These are phyloP conservation scores for Amphicarpaea edgeworthii DNA, from an alignment of 306 rosid genomes.

Conservation along the genomic window DNA sequence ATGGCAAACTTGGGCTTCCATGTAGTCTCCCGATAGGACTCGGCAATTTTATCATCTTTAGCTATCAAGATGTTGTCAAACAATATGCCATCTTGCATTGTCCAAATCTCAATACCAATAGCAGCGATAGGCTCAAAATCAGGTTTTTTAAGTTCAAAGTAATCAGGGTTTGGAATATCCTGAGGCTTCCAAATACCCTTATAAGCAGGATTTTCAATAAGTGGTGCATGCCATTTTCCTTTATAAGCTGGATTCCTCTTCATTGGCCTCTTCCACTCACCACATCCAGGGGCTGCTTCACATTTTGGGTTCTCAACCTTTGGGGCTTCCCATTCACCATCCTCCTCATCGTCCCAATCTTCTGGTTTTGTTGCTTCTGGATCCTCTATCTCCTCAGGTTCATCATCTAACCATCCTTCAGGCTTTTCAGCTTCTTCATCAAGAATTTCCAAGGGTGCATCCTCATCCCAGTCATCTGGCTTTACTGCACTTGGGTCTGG, in stretches of 20 bases:
- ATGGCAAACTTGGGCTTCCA: slow-evolving; percentile 89
- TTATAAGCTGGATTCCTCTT: slow-evolving; percentile 91
- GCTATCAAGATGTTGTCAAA: slow-evolving; percentile 88
- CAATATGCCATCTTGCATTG: slow-evolving; percentile 95
- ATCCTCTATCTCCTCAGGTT: slow-evolving; percentile 92
- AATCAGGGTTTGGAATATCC: slow-evolving; percentile 86
- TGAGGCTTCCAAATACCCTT: slow-evolving; percentile 96
- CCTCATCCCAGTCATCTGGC: slow-evolving; percentile 99
- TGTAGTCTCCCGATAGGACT: slow-evolving; percentile 67
- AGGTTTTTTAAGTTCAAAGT: slow-evolving; percentile 79
- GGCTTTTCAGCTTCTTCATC: slow-evolving; percentile 97
- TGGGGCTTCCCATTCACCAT: slow-evolving; percentile 97
- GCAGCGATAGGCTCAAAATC: slow-evolving; percentile 88
- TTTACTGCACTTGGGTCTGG: slow-evolving; percentile 88
- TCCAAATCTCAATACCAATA: slow-evolving; percentile 97
- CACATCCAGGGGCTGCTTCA: slow-evolving; percentile 86
- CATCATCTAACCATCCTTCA: slow-evolving; percentile 98
- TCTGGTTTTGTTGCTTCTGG: slow-evolving; percentile 94
- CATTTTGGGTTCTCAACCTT: slow-evolving; percentile 78
- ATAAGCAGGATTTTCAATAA: slow-evolving; percentile 84
- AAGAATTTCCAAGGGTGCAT: slow-evolving; percentile 87
- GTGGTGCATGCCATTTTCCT: slow-evolving; percentile 96
- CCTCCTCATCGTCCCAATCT: slow-evolving; percentile 97
- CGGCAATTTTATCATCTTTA: slow-evolving; percentile 74
- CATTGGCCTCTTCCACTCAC: slow-evolving; percentile 94